Base-by-base conservation (phyloP, 2,329 filamentous ascomycete genomes). In the Verticillium isaacii region DNA sequence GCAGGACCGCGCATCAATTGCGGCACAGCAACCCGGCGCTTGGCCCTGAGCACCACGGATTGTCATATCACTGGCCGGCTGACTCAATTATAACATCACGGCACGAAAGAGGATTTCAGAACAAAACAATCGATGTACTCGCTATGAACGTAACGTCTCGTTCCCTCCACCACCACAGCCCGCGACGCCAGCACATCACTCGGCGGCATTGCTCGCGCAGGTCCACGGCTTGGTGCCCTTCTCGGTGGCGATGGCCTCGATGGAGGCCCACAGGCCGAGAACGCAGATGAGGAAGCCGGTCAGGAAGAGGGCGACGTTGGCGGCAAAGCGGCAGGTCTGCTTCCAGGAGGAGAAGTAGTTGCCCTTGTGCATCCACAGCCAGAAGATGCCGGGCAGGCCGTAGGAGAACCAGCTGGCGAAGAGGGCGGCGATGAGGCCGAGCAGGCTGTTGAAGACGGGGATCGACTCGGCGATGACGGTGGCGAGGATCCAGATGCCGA, bases 391-490 rank as follows among this genome's bases (percentile, higher is more conserved):
- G 0, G 79, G 78, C 0, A 81, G 71, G 17, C 79, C 80, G 37
- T 78, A 81, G 59, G 84, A 87, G 72, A 91, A 91, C 88, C 88
- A 90, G 60, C 81, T 85, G 23, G 83, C 85, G 63, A 90, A 89
- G 1, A 89, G 73, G 1, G 87, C 81, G 34, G 78, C 80, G 67
- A 91, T 84, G 39, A 91, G 74, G 5, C 84, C 84, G 3, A 92
- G 76, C 9, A 92, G 75, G 56, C 85, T 80, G 69, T 85, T 85
- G 75, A 92, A 92, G 57, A 86, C 83, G 0, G 89, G 89, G 8
- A 92, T 87, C 0, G 86, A 85, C 69, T 89, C 83, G 5, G 89
- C 87, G 62, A 92, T 87, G 62, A 91, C 73, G 80, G 86, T 89
- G 2, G 87, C 85, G 5, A 89, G 61, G 6, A 85, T 66, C 85